Evolutionary conservation across 305 asterid species (phyloP).

Genomic region (Ilex paraguariensis): DNA sequence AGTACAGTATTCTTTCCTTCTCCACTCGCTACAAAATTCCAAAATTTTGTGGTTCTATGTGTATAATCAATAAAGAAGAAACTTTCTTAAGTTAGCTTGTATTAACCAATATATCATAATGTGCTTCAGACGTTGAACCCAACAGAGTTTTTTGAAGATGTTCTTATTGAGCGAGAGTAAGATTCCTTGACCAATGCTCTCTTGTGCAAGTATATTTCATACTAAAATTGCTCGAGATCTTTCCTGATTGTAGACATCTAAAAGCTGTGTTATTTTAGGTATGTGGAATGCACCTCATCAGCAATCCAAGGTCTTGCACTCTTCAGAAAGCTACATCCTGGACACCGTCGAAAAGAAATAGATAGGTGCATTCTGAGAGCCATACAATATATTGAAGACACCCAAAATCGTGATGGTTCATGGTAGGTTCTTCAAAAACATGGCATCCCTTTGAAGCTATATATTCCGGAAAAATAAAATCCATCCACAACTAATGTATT

Average conservation of each 20-base stretch:
- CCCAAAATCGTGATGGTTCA: conserved; percentile 55
- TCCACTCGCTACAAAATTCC: too few species aligned
- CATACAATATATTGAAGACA: conserved; percentile 23
- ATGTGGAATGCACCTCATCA: conserved; percentile 60
- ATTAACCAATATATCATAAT: not conserved
- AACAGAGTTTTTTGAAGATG: conserved; percentile 40
- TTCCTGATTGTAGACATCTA: not conserved
- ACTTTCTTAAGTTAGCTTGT: too few species aligned
- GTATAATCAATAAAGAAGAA: too few species aligned
- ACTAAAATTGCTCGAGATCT: too few species aligned
- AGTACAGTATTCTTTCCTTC: too few species aligned
- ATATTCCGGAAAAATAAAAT: too few species aligned
- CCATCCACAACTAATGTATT: too few species aligned
- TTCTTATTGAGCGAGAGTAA: conserved; percentile 46
- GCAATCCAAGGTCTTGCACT: conserved; percentile 36
- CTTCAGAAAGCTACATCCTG: conserved; percentile 33
- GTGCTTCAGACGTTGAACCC: conserved; percentile 40
- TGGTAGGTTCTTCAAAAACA: conserved; percentile 23
- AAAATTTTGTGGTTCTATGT: too few species aligned
- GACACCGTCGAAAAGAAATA: conserved; percentile 34
- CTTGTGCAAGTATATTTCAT: too few species aligned
- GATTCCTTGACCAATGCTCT: conserved; percentile 2
- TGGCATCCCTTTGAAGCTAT: too few species aligned
- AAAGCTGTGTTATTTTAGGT: conserved; percentile 15
- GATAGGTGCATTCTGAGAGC: conserved; percentile 32